Evolutionary conservation across 805 yeast genomes (phyloP), one percentile per base, ranked within the genome.

Genomic region (Candida broadrunensis): DNA sequence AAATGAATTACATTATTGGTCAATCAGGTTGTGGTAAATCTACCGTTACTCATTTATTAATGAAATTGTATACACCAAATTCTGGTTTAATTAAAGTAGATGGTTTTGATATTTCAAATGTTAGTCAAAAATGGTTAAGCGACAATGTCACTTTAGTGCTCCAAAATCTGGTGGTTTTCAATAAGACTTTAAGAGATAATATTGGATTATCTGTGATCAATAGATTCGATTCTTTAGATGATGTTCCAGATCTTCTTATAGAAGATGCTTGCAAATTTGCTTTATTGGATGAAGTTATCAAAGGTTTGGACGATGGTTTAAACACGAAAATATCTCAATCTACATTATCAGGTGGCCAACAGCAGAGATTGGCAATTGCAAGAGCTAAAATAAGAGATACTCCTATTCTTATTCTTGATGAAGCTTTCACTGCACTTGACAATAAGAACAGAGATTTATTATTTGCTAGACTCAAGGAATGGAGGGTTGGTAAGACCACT

Each of bases 1-100:
- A 63, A 24, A 54, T 77, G 5, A 78, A 83, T 1, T 91, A 78
- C 51, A 61, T 93, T 3, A 77, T 93, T 32, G 99, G 99, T 1
- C 72, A 74, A 45, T 89, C 97, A 0, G 99, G 99, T 0, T 82
- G 90, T 0, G 99, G 99, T 0, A 93, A 93, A 58, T 91, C 98
- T 0, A 85, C 98, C 0, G 45, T 93, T 2, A 76, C 84, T 0
- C 75, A 74, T 27, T 57, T 93, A 2, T 50, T 93, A 1, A 56
- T 85, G 40, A 75, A 75, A 20, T 72, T 87, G 18, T 88, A 90
- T 51, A 46, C 57, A 0, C 63, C 70, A 0, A 48, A 60, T 4
- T 41, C 56, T 0, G 99, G 99, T 0, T 41, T 52, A 1, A 75
- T 93, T 1, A 55, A 55, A 2, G 59, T 90, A 11, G 89, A 81